Conservation (phyloP, 1,284 basidiomycete genomes). For the Gymnopus androsaceus region DNA sequence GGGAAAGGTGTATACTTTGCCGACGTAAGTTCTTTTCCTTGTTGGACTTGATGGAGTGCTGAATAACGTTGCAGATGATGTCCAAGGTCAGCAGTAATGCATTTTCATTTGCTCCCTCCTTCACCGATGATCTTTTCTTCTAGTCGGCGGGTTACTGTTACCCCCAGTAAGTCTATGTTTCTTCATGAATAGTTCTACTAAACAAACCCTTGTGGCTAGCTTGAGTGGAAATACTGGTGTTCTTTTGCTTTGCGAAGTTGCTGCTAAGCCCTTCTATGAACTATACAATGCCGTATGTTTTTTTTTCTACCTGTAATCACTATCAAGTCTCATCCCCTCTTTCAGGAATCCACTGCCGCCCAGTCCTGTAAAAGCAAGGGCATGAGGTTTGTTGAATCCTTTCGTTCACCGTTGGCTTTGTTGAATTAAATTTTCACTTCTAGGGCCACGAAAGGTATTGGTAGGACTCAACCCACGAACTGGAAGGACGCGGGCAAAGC, state of each 20-base stretch:
- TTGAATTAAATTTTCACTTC: slow-evolving; percentile 8
- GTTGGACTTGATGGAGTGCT: neutral
- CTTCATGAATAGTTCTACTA: neutral
- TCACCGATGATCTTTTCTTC: neutral
- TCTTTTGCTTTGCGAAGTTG: slow-evolving; percentile 62
- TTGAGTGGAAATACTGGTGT: slow-evolving; percentile 54
- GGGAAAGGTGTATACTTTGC: slow-evolving; percentile 73
- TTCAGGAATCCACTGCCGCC: slow-evolving; percentile 51
- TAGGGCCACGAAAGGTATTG: slow-evolving; percentile 58
- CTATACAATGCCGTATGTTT: slow-evolving; percentile 37
- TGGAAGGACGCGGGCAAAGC: slow-evolving; percentile 65
- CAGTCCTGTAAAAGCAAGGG: slow-evolving; percentile 44
- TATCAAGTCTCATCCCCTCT: neutral
- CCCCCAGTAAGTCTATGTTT: slow-evolving; percentile 35
- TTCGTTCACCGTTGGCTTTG: neutral
- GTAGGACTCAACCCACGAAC: slow-evolving; percentile 49
- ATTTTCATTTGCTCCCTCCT: neutral
- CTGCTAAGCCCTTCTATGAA: slow-evolving; percentile 58
- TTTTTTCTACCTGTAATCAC: neutral
- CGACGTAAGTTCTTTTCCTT: slow-evolving; percentile 45
- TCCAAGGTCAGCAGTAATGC: slow-evolving; percentile 49
- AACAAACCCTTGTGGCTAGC: slow-evolving; percentile 28
- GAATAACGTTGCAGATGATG: slow-evolving; percentile 48
- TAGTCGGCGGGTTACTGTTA: slow-evolving; percentile 66
- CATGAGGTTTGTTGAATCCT: slow-evolving; percentile 23